phyloP scores from a whole-genome alignment of 108 stramenopile genomes.

The Nitzschia palea region DNA sequence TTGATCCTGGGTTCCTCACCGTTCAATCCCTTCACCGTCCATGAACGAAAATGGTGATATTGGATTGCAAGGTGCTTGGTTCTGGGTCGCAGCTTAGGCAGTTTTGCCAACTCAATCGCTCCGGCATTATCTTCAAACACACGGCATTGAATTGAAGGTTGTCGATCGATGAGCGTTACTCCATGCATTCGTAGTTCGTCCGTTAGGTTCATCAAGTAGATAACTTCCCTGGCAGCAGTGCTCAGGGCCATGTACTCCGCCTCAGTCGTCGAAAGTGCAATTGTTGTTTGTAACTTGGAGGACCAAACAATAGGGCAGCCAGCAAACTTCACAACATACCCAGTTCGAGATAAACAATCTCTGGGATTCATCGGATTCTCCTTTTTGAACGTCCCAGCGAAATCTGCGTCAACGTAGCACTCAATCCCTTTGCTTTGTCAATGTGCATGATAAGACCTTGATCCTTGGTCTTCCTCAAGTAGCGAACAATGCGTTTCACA shows the following conservation, averaged over 20 bases:
- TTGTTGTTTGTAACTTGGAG: slow-evolving; percentile 44
- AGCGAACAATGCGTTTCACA: slow-evolving; percentile 36
- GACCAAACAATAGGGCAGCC: slow-evolving; percentile 41
- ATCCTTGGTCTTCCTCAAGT: slow-evolving; percentile 31
- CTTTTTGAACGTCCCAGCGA: slow-evolving; percentile 34
- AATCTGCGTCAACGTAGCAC: slow-evolving; percentile 49
- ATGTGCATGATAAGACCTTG: slow-evolving; percentile 28
- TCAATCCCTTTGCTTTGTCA: slow-evolving; percentile 18
- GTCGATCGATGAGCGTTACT: background rate
- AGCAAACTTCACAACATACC: slow-evolving; percentile 27
- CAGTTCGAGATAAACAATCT: slow-evolving; percentile 24
- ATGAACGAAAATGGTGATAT: slow-evolving; percentile 48
- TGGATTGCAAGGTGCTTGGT: slow-evolving; percentile 45
- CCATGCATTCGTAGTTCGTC: slow-evolving; percentile 23
- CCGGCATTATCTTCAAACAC: slow-evolving; percentile 49
- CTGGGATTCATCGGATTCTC: background rate
- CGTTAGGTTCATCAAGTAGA: slow-evolving; percentile 34
- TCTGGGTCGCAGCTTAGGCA: slow-evolving; percentile 9
- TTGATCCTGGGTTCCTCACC: background rate
- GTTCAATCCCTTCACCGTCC: no score
- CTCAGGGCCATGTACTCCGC: slow-evolving; percentile 37
- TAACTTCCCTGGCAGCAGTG: slow-evolving; percentile 26
- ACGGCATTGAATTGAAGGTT: background rate
- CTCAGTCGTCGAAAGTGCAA: slow-evolving; percentile 47
- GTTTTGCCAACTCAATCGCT: slow-evolving; percentile 12